These are phyloP conservation scores for Vaucheria bursata DNA, from an alignment of 352 stramenopile species.

Conservation along the genomic window DNA sequence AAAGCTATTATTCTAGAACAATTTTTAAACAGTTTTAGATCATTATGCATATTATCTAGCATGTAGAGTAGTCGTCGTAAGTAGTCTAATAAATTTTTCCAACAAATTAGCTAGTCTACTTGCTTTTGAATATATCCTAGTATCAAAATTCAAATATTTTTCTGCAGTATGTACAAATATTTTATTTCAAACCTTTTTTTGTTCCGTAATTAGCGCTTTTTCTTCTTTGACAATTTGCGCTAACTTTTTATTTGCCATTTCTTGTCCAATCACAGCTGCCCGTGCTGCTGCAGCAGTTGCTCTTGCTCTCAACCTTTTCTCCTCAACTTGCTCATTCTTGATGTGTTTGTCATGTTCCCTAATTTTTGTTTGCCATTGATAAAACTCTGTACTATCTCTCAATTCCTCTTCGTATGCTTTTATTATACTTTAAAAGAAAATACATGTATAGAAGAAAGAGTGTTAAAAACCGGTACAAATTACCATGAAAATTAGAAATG, in stretches of 20 bases:
- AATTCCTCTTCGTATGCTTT: slow-evolving; percentile 75
- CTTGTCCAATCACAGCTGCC: slow-evolving; percentile 62
- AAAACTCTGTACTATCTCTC: slow-evolving; percentile 76
- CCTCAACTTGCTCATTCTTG: slow-evolving; percentile 51
- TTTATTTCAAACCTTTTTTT: slow-evolving; percentile 47
- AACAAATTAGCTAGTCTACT: too few species aligned
- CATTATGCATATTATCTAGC: too few species aligned
- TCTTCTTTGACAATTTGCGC: slow-evolving; percentile 66
- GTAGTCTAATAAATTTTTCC: too few species aligned
- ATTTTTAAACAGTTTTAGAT: too few species aligned
- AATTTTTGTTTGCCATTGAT: slow-evolving; percentile 75
- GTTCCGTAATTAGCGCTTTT: slow-evolving; percentile 58
- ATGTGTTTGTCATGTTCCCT: slow-evolving; percentile 31
- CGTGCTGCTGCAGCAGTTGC: slow-evolving; percentile 66
- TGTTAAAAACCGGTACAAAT: too few species aligned
- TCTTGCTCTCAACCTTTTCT: slow-evolving; percentile 59
- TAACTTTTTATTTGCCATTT: slow-evolving; percentile 68
- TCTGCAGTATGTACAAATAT: too few species aligned
- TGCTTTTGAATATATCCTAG: too few species aligned
- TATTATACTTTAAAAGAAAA: slow-evolving; percentile 30
- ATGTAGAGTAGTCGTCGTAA: too few species aligned
- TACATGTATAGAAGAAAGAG: too few species aligned
- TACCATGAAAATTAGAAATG: too few species aligned
- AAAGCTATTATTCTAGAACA: too few species aligned
- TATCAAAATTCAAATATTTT: too few species aligned